Conservation (phyloP, 805 yeast genomes). For the Wickerhamomyces strasburgensis region DNA sequence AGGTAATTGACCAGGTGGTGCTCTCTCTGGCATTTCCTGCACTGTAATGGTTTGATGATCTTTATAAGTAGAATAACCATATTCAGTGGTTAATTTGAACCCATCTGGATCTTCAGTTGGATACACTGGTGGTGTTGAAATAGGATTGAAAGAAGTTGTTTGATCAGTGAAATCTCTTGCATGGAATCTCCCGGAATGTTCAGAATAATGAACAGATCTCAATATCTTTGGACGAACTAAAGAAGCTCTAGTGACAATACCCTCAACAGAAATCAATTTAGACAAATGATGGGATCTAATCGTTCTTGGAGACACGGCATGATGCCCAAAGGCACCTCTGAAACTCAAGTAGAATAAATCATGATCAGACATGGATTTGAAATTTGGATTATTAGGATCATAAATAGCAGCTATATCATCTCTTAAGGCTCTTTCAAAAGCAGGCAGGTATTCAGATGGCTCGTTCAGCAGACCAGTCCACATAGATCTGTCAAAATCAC, state of each 20-base stretch:
- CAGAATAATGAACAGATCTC: constrained; percentile 90
- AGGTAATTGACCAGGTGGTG: constrained; percentile 97
- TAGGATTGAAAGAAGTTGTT: constrained; percentile 83
- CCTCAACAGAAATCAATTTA: constrained; percentile 82
- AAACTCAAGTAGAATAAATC: constrained; percentile 72
- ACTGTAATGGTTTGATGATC: constrained; percentile 92
- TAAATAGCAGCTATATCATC: constrained; percentile 73
- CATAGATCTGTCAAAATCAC: constrained; percentile 73
- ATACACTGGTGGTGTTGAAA: constrained; percentile 76
- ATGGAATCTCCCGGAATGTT: constrained; percentile 74
- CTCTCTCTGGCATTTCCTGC: constrained; percentile 96
- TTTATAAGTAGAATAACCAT: constrained; percentile 85
- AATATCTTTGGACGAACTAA: constrained; percentile 88
- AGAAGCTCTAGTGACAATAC: constrained; percentile 92
- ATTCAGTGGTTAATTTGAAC: constrained; percentile 81
- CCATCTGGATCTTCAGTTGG: constrained; percentile 94
- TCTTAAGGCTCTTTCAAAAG: constrained; percentile 80
- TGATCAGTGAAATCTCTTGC: constrained; percentile 91
- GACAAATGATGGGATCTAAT: constrained; percentile 73
- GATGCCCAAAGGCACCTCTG: constrained; percentile 87
- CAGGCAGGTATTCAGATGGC: constrained; percentile 86
- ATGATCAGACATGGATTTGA: constrained; percentile 49
- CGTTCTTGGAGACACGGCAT: constrained; percentile 82
- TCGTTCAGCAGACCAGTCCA: constrained; percentile 70
- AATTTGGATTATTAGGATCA: constrained; percentile 53